These are phyloP conservation scores for Eurotiales sp. DNA, from an alignment of 2,329 filamentous ascomycete species.

Conservation along the genomic window DNA sequence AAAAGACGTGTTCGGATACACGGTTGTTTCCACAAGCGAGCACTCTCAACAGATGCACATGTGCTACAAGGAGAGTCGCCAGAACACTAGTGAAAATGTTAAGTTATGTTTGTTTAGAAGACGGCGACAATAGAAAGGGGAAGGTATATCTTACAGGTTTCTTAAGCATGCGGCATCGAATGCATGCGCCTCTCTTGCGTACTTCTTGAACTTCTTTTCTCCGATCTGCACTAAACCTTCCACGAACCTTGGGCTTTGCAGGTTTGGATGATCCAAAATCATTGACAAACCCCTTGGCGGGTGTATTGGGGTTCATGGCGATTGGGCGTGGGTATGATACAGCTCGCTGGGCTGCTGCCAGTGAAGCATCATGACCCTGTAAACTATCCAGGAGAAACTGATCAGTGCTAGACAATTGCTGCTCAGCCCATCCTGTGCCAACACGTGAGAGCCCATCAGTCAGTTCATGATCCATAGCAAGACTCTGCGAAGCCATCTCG, in stretches of 20 bases:
- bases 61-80: conserved; percentile 58
- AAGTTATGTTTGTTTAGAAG: conserved; percentile 5
- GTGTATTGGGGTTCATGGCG: conserved; percentile 38
- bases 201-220: conserved; percentile 59
- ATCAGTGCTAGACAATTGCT: conserved; percentile 36
- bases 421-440: conserved; percentile 27
- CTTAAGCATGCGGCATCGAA: conserved; percentile 62
- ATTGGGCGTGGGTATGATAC: conserved; percentile 40
- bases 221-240: conserved; percentile 54
- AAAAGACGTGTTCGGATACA: conserved; percentile 57
- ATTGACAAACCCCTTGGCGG: conserved; percentile 38
- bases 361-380: conserved; percentile 36
- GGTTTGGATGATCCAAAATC: conserved; percentile 39
- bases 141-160: conserved; percentile 45
- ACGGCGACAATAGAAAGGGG: not conserved
- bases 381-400: conserved; percentile 38
- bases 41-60: conserved; percentile 57
- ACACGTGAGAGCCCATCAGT: conserved; percentile 29
- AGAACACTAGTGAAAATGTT: conserved; percentile 47
- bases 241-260: conserved; percentile 48
- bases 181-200: conserved; percentile 58
- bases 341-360: conserved; percentile 37
- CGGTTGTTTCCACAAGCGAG: conserved; percentile 58
- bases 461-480: conserved; percentile 32
- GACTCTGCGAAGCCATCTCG: conserved; percentile 41